phyloP scores from a whole-genome alignment of 2,329 filamentous ascomycete species.

The Verticillium alfalfae region DNA sequence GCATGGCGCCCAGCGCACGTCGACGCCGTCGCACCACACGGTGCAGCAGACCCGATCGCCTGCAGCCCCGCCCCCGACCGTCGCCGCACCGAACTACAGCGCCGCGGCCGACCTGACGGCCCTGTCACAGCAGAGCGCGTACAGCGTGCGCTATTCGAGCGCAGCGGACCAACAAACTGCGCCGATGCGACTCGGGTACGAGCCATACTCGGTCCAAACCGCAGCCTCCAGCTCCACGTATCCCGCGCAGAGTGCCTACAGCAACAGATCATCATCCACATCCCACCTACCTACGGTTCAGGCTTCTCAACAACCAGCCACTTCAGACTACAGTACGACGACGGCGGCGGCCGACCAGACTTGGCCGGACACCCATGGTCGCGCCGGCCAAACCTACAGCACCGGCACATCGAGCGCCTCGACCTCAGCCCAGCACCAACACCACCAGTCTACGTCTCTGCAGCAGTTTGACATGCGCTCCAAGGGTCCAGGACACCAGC shows the following conservation, averaged over 20 bases:
- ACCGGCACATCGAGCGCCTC: neutral
- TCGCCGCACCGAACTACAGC: constrained; percentile 3
- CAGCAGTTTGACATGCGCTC: neutral
- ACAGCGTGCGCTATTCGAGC: constrained; percentile 12
- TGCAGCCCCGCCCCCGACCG: constrained; percentile 2
- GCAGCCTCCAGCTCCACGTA: constrained; percentile 11
- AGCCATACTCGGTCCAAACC: constrained; percentile 10
- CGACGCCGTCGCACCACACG: constrained; percentile 14
- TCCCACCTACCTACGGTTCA: constrained; percentile 3
- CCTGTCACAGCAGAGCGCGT: constrained; percentile 14
- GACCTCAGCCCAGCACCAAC: constrained; percentile 10
- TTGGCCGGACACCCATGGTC: constrained; percentile 1
- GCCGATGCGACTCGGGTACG: constrained; percentile 3
- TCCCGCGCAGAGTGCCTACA: constrained; percentile 20
- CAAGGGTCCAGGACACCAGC: constrained; percentile 7
- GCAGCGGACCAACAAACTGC: constrained; percentile 1
- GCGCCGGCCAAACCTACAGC: neutral
- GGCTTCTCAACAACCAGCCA: constrained; percentile 1
- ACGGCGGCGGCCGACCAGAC: constrained; percentile 14
- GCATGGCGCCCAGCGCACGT: constrained; percentile 12
- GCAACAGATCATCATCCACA: constrained; percentile 16
- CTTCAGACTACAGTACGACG: constrained; percentile 1
- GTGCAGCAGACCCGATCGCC: constrained; percentile 27
- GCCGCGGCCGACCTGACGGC: constrained; percentile 13
- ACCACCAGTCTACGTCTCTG: constrained; percentile 12